phyloP scores from a whole-genome alignment of 148 eudicot genomes.

The Mesembryanthemum crystallinum region DNA sequence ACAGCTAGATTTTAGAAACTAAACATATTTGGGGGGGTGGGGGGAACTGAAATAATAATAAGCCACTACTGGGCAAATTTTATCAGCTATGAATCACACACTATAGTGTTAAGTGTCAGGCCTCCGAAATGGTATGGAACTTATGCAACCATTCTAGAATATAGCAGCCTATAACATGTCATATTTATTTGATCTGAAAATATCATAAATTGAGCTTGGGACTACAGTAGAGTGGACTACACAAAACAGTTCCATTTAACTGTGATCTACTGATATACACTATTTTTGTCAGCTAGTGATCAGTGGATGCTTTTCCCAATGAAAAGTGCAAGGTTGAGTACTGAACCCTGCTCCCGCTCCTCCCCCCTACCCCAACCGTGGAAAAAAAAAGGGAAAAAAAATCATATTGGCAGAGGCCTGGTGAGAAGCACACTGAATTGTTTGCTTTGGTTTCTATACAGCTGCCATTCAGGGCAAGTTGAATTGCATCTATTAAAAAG shows the following conservation, averaged over 20 bases:
- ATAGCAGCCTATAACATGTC: no score
- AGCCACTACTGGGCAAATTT: not conserved
- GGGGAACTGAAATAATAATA: no score
- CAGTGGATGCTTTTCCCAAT: not conserved
- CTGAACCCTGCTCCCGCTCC: not conserved
- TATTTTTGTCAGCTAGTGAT: not conserved
- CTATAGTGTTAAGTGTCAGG: not conserved
- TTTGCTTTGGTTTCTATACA: not conserved
- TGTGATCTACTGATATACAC: no score
- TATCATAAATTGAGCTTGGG: no score
- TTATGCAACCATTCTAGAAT: not conserved
- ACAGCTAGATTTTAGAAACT: not conserved
- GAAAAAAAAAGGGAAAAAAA: no score
- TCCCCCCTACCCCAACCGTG: no score
- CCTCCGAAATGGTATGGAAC: not conserved
- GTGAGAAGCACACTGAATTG: not conserved
- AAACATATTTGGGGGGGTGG: no score
- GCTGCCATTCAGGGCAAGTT: not conserved
- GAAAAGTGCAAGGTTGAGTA: not conserved
- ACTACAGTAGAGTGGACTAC: no score
- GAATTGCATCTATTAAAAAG: not conserved
- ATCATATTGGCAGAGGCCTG: not conserved
- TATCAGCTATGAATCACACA: no score
- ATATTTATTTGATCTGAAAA: no score
- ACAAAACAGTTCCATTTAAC: no score